Base-by-base conservation (phyloP, 768 basidiomycete genomes). In the Boletus rubescentipes region DNA sequence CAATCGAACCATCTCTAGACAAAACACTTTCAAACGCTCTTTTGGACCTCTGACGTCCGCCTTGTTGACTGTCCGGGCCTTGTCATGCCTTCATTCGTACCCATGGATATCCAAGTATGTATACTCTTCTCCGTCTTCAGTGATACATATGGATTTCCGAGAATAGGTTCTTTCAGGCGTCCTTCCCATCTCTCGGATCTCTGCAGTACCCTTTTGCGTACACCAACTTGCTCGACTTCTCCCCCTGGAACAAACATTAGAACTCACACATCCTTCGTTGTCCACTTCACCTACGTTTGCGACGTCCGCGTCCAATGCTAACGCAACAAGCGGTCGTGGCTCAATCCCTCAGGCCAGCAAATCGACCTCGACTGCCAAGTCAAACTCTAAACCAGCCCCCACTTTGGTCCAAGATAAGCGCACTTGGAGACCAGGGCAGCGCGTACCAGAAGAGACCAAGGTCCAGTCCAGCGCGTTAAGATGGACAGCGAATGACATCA, bases 11-110 rank as follows among this genome's bases (percentile, higher is more conserved):
- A 46, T 44, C 11, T 29, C 4, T 58, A 89, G 91, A 97, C 93
- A 4, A 97, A 96, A 72, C 93, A 97, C 67, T 93, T 93, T 66
- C 93, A 98, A 68, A 98, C 95, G 0, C 79, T 96, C 39, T 96
- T 88, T 69, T 91, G 87, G 87, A 93, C 91, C 23, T 72, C 79
- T 2, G 85, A 92, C 56, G 81, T 98, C 56, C 88, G 93, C 42
- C 79, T 98, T 9, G 92, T 93, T 35, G 96, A 98, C 70, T 98
- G 96, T 63, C 96, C 96, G 0, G 96, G 96, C 10, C 81, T 98
- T 15, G 92, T 98, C 3, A 86, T 96, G 77, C 96, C 96, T 9
- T 88, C 85, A 55, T 79, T 79, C 61, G 81, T 87, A 5, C 89
- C 86, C 9, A 84, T 92, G 84, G 91, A 93, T 68, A 80, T 86